Conservation (phyloP, 2,329 filamentous ascomycete genomes). For the Myriangium duriaei region DNA sequence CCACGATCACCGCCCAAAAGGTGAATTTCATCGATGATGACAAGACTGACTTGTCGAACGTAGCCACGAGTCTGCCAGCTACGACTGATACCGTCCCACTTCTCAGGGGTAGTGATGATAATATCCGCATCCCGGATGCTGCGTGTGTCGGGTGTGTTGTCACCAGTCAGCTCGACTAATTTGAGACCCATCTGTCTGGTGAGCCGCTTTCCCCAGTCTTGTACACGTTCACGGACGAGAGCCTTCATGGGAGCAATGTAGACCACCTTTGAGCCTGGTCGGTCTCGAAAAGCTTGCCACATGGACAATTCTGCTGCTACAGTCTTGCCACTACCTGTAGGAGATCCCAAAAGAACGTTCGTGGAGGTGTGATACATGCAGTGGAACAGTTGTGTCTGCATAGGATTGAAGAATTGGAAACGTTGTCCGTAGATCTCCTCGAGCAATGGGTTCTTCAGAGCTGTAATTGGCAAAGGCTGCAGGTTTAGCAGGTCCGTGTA, state of each 20-base stretch:
- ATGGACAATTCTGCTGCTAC: constrained; percentile 92
- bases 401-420: constrained; percentile 96
- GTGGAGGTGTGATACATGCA: constrained; percentile 83
- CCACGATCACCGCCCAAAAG: constrained; percentile 91
- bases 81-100: constrained; percentile 98
- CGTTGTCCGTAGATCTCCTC: constrained; percentile 81
- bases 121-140: constrained; percentile 94
- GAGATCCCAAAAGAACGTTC: constrained; percentile 89
- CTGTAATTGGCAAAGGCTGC: constrained; percentile 76
- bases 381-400: constrained; percentile 99
- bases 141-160: constrained; percentile 93
- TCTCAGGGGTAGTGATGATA: constrained; percentile 98
- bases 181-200: constrained; percentile 74
- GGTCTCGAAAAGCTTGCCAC: constrained; percentile 98
- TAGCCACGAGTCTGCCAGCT: constrained; percentile 98
- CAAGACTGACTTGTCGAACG: constrained; percentile 83
- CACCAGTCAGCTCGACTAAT: constrained; percentile 88
- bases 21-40: constrained; percentile 98
- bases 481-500: constrained; percentile 90
- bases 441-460: constrained; percentile 72
- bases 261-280: constrained; percentile 90
- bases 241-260: constrained; percentile 99
- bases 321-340: constrained; percentile 94
- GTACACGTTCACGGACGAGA: constrained; percentile 85
- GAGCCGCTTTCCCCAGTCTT: constrained; percentile 81